Base-by-base conservation (phyloP, 2,329 filamentous ascomycete species). In the Neofusicoccum sp. region DNA sequence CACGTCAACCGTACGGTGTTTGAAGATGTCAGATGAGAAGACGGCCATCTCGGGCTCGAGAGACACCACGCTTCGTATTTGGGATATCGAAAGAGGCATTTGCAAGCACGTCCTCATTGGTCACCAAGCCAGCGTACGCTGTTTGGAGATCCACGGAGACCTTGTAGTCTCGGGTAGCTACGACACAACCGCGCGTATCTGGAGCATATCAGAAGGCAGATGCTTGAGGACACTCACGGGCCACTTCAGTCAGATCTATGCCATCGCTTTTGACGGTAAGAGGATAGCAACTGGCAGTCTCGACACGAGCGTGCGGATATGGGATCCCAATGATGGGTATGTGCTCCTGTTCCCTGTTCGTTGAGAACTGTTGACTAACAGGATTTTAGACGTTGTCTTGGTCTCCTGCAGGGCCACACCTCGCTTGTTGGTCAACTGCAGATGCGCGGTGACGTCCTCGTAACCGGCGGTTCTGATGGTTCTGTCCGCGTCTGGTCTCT, bases 221-320 rank as follows among this genome's bases (percentile, higher is more conserved):
- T 99, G 95, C 76, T 81, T 98, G 61, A 89, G 94, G 68, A 97
- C 93, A 0, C 83, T 99, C 43, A 89, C 90, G 48, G 95, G 95
- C 0, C 95, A 99, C 77, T 99, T 97, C 78, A 98, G 94, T 74
- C 95, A 99, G 74, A 99, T 99, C 64, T 99, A 99, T 75, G 95
- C 95, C 22, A 96, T 99, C 74, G 95, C 95, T 1, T 99, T 98
- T 77, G 95, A 99, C 74, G 95, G 95, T 43, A 89, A 89, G 69
- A 87, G 93, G 67, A 93, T 99, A 64, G 94, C 96, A 39, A 99
- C 95, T 8, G 95, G 95, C 58, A 97, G 93, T 76, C 81, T 99
- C 66, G 95, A 99, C 77, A 99, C 95, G 3, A 97, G 94, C 70
- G 94, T 99, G 31, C 85, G 95, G 67, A 96, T 99, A 66, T 99